Percentiles rank a stretch among this genome's conserved stretches.
Evolutionary conservation across 768 basidiomycete species (phyloP).

Genomic region (Boletus vermiculosoides): DNA sequence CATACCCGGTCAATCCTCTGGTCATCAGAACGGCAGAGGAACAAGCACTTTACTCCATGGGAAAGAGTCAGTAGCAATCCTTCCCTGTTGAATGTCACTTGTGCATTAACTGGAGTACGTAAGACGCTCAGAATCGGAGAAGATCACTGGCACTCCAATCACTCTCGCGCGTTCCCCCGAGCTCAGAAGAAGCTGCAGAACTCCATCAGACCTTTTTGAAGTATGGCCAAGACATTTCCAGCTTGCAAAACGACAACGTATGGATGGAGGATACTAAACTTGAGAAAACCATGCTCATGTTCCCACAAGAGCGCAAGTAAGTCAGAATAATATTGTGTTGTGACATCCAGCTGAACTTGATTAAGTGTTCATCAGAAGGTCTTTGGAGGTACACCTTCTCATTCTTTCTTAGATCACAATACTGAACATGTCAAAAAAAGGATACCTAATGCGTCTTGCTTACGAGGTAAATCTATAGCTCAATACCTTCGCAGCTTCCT

Average conservation of each 20-base stretch:
- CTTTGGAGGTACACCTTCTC: constrained; percentile 58
- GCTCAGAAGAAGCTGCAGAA: constrained; percentile 61
- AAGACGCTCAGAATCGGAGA: constrained; percentile 63
- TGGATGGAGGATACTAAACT: constrained; percentile 75
- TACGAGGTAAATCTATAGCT: constrained; percentile 53
- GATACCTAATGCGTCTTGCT: constrained; percentile 62
- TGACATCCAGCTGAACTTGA: not conserved
- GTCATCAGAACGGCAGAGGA: constrained; percentile 62
- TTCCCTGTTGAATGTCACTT: not conserved
- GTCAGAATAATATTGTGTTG: constrained; percentile 22
- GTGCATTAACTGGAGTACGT: not conserved
- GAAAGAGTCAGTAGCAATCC: constrained; percentile 51
- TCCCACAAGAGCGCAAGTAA: constrained; percentile 82
- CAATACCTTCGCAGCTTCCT: not conserved
- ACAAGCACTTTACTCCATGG: constrained; percentile 57
- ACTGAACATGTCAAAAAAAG: constrained; percentile 21
- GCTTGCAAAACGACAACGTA: constrained; percentile 44
- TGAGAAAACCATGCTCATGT: constrained; percentile 74
- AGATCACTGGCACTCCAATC: constrained; percentile 54
- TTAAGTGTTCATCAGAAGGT: constrained; percentile 75
- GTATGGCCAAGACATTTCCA: constrained; percentile 43
- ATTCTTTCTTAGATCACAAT: not conserved
- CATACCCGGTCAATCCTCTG: constrained; percentile 63
- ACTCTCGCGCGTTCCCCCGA: constrained; percentile 71
- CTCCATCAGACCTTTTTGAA: constrained; percentile 70